Evolutionary conservation across 306 rosid species (phyloP), one percentile per base, ranked within the genome.

Genomic region (Purshia tridentata): DNA sequence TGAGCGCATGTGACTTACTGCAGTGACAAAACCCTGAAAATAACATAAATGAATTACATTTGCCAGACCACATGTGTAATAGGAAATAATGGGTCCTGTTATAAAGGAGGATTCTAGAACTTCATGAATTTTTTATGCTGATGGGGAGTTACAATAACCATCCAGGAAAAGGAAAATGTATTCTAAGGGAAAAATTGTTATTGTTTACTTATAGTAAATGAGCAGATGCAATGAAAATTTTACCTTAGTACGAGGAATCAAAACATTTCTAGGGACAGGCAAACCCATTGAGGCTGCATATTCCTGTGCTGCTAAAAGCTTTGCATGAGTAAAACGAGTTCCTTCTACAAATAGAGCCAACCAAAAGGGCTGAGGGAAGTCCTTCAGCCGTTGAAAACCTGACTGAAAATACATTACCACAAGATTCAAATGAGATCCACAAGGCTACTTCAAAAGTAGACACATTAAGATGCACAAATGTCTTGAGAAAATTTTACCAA

Each of bases 241-340:
- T 61, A 93, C 98, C 95, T 93, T 93, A 13, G 98, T 93, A 77
- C 97, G 93, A 78, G 98, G 98, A 83, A 90, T 93, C 89, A 93
- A 84, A 86, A 90, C 91, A 69, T 93, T 93, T 82, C 89, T 83
- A 65, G 98, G 97, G 72, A 90, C 78, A 63, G 88, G 93, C 72
- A 87, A 81, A 70, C 93, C 96, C 29, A 78, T 64, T 49, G 97
- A 76, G 60, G 81, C 49, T 75, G 98, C 98, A 84, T 89, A 93
- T 73, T 93, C 96, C 84, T 90, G 95, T 59, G 97, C 98, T 56
- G 97, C 92, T 79, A 84, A 77, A 77, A 93, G 88, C 78, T 93
- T 93, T 79, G 93, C 87, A 80, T 83, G 87, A 5, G 98, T 93
- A 84, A 93, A 93, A 77, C 98, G 97, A 64, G 98, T 90, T 53